Evolutionary conservation across 148 eudicot genomes (phyloP), one percentile per base, ranked within the genome.

Genomic region (Rhododendron ovatum): DNA sequence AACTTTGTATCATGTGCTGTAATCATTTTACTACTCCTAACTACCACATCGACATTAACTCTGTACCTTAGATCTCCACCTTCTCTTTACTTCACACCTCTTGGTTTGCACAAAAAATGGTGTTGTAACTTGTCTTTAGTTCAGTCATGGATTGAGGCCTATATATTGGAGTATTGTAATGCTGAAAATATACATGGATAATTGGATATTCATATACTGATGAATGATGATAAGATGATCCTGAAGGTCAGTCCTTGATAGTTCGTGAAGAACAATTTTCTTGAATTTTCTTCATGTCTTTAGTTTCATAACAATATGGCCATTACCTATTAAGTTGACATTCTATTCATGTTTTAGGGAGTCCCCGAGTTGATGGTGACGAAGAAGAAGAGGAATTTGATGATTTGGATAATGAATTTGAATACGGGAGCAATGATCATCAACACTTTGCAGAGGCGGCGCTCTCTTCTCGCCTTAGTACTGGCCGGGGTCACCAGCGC

Each of bases 361-460:
- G 96, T 87, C 93, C 92, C 0, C 86, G 96, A 87, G 96, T 93
- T 48, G 93, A 92, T 37, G 96, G 96, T 5, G 96, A 93, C 59
- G 96, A 93, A 77, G 96, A 93, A 67, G 96, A 93, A 86, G 96
- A 93, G 15, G 96, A 88, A 79, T 89, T 91, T 85, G 96, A 93
- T 84, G 96, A 93, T 86, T 82, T 93, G 85, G 96, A 93, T 39
- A 78, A 90, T 84, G 96, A 93, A 67, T 92, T 93, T 33, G 91
- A 91, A 53, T 90, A 85, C 17, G 86, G 84, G 30, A 69, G 41
- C 69, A 48, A 71, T 80, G 87, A 82, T 78, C 87, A 85, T 74
- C 89, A 86, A 12, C 88, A 89, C 81, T 83, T 84, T 77, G 77
- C 90, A 0, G 95, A 89, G 76, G 86, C 90, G 1, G 87, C 76